Evolutionary conservation across 2,329 filamentous ascomycete genomes (phyloP), one percentile per base, ranked within the genome.

Genomic region (Venturia aucupariae): DNA sequence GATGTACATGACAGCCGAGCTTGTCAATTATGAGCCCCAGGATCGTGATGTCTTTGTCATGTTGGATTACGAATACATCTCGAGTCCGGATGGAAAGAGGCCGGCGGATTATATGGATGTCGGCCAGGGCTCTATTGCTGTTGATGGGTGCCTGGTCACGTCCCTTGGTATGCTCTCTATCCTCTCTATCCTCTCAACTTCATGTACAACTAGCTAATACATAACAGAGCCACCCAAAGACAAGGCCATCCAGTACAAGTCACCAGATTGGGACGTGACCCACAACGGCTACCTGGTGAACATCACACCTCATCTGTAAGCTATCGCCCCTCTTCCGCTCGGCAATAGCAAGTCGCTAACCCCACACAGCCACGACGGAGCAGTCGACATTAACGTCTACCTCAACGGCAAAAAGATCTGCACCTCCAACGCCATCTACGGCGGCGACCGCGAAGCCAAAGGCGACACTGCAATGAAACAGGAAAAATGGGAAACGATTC

Each of bases 401-500:
- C 24, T 64, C 35, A 64, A 64, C 42, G 55, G 55, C 11, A 42
- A 54, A 4, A 35, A 54, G 38, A 27, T 64, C 19, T 65, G 63
- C 63, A 42, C 15, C 22, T 63, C 63, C n/a, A 39, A 63, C 7
- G 63, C 63, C 60, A 44, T 65, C 27, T 65, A 65, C 44, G 61
- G 61, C 30, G 60, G 55, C 17, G 55, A 59, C 30, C 46, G 46
- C 30, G 22, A 27, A 30, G 48, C 30, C 6, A 42, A 46, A n/a
- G 63, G 63, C n/a, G 60, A 62, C 17, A 39, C 59, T 8, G 59
- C 24, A 17, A 10, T 30, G 13, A 39, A 10, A n/a, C 62, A 59
- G 24, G 30, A 63, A 41, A 41, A 55, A 51, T 65, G 63, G 63
- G 63, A 65, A 38, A 65, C 63, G 32, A 65, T 65, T n/a, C 11